Evolutionary conservation across 169 alveolate species (phyloP), one percentile per base, ranked within the genome.

Genomic region (Cryptosporidium tyzzeri): DNA sequence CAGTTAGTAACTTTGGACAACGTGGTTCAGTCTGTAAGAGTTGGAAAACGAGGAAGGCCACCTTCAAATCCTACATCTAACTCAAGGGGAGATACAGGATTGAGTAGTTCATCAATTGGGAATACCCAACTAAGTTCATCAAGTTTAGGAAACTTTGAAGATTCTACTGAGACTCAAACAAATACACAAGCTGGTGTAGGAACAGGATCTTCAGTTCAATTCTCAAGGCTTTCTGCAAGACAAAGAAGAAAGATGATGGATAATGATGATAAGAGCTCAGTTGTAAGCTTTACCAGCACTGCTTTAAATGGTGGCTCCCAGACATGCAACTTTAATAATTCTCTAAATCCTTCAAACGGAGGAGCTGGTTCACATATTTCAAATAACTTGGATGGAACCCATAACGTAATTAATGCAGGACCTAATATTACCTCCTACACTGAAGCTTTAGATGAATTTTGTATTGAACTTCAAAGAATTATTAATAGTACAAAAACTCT

Each of bases 401-500:
- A 33, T 21, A 44, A 44, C 9, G 37, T 65, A 9, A 59, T 53
- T 16, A 48, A 18, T n/a, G 31, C 65, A 10, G 89, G 75, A 6
- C 65, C 80, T n/a, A 80, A 62, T 44, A 80, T 80, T 29, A 80
- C 33, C 2, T 61, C 89, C n/a, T 80, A 80, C 55, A 58, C 89
- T 16, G 86, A 70, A 23, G 93, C 95, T 33, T 33, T 91, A 58
- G 95, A 92, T 51, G 93, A 91, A 29, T 84, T 92, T 33, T 91
- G 91, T 41, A 85, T 91, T 9, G 87, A 87, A 8, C 85, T 92
- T 41, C 92, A 91, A 8, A 41, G 95, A 35, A 89, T 92, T 41
- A 93, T 91, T 39, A 91, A 86, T 69, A 41, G 86, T 59, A 44
- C 93, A 29, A 84, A 84, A n/a, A 80, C 89, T 33, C 21, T 86